phyloP scores from a whole-genome alignment of 2,329 filamentous ascomycete genomes.

The Fusarium tuaranense region DNA sequence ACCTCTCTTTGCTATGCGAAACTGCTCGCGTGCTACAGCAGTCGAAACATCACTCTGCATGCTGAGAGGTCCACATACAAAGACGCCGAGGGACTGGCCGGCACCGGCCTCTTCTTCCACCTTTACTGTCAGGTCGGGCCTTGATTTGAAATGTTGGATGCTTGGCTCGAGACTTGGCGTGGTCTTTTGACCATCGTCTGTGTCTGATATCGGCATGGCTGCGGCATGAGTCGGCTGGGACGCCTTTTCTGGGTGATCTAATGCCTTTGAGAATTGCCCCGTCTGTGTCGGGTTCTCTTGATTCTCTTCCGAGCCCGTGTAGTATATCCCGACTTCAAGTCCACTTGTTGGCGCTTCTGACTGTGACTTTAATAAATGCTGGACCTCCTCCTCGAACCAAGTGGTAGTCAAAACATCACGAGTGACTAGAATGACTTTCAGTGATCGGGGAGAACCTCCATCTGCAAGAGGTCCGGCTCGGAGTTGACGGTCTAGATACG shows the following conservation, averaged over 20 bases:
- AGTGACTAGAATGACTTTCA: not conserved
- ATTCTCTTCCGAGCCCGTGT: not conserved
- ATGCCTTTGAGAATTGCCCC: not conserved
- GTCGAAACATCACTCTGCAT: not conserved
- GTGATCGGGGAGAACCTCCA: not conserved
- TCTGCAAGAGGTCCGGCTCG: not conserved
- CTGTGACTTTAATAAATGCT: not conserved
- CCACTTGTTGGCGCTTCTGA: not conserved
- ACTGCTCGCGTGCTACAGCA: not conserved
- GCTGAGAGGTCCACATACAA: not conserved
- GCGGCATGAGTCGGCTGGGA: not conserved
- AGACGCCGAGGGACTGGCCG: not conserved
- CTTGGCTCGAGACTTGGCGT: not conserved
- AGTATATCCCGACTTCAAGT: not conserved
- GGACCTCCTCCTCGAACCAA: not conserved
- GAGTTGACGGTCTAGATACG: not conserved
- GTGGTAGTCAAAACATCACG: not conserved
- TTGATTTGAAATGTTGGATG: not conserved
- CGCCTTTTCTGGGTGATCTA: not conserved
- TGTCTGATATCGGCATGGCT: not conserved
- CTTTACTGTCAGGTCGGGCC: not conserved
- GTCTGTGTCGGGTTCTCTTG: not conserved
- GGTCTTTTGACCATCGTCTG: not conserved
- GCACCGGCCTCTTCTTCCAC: not conserved
- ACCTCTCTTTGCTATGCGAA: not conserved